Evolutionary conservation across 2,329 filamentous ascomycete species (phyloP).

Genomic region (Colletotrichum nymphaeae): DNA sequence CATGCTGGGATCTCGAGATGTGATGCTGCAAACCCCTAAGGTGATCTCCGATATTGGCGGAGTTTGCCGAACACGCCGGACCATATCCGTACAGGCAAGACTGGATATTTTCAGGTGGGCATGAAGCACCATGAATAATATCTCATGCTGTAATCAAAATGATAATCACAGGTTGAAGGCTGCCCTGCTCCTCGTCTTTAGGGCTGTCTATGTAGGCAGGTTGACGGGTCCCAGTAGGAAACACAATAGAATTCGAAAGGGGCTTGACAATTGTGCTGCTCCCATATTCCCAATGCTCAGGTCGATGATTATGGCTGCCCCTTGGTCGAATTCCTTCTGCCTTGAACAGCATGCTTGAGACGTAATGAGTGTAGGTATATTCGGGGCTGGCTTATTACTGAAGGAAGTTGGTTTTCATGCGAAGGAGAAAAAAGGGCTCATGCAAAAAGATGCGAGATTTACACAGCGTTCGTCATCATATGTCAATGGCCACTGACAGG

Average conservation of each 20-base stretch:
- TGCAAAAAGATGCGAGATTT: not conserved
- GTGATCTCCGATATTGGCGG: not conserved
- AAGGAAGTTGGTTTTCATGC: not conserved
- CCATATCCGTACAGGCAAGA: not conserved
- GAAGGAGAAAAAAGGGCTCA: not conserved
- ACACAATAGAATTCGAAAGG: not conserved
- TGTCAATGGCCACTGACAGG: not conserved
- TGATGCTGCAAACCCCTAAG: not conserved
- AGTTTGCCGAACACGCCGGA: not conserved
- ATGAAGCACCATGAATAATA: not conserved
- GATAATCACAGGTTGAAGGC: not conserved
- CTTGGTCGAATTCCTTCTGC: not conserved
- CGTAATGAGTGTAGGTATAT: too few species aligned
- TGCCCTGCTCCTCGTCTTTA: not conserved
- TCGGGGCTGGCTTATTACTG: not conserved
- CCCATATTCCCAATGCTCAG: not conserved
- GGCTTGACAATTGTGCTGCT: not conserved
- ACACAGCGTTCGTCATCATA: not conserved
- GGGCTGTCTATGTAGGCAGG: not conserved
- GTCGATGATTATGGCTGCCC: not conserved
- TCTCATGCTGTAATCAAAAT: not conserved
- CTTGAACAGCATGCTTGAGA: too few species aligned
- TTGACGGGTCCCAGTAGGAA: not conserved
- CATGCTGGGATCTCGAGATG: not conserved
- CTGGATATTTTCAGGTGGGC: not conserved